Base-by-base conservation (phyloP, 2,329 filamentous ascomycete species). In the Exophiala sp. region DNA sequence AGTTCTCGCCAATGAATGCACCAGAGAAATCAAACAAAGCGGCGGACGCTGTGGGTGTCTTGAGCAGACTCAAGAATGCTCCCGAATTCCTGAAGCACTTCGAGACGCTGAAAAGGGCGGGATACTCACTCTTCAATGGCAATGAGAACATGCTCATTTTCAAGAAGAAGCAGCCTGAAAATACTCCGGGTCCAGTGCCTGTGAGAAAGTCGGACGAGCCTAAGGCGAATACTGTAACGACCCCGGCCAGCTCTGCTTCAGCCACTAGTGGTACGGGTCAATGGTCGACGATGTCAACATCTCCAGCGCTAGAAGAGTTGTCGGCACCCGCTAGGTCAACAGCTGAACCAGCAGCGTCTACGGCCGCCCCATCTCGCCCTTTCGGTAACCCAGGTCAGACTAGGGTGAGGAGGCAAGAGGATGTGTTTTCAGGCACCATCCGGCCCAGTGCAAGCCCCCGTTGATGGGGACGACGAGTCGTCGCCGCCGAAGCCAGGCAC, bases 21-120 rank as follows among this genome's bases (percentile, higher is more conserved):
- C 47, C 50, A 11, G 29, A 46, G 18, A 37, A 34, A 18, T 18
- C 40, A 16, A 44, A 41, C n/a, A 45, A 47, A 16, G 19, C 48
- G 6, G 34, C 21, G 5, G 53, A 63, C 45, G 62, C 66, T 5
- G 58, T 62, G n/a, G 64, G 69, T 10, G 59, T 70, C 4, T 58
- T 73, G 6, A 58, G 65, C 14, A 64, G 61, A 9, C 57, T 73
- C 6, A 64, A 68, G 27, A 65, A 67, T 21, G 66, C 70, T 2
- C 65, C 66, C n/a, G 67, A 66, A 29, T 73, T 72, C 39, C 54
- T 73, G 1, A 65, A 65, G 2, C 65, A 69, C 47, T 69, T 73
- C 30, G 60, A 61, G 3, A 52, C 61, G 22, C 65, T 73, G 61
- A 60, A 67, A 44, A 46, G 58, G 21, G 64, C 68, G 30, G 71